Evolutionary conservation across 139 green algal genomes (phyloP).

Genomic region (Chlamydomonas schloesseri): DNA sequence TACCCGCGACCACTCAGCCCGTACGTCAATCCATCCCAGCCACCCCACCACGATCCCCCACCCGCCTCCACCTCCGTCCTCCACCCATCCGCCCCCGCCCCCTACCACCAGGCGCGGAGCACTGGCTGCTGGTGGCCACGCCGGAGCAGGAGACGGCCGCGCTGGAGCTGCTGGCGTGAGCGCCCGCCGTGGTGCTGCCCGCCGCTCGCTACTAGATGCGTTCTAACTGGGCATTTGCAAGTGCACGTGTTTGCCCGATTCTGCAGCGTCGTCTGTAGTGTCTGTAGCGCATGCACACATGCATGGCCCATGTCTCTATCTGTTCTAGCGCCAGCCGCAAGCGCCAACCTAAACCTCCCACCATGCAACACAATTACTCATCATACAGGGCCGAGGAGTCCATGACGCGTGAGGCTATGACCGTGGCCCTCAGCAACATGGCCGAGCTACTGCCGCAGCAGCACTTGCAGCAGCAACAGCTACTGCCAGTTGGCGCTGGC

Average conservation of each 20-base stretch:
- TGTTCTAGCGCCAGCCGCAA: no score
- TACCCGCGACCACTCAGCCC: no score
- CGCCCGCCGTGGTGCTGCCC: no score
- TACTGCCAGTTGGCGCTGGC: no score
- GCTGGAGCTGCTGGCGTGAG: neutral
- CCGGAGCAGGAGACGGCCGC: neutral
- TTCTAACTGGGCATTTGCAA: neutral
- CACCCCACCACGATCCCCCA: no score
- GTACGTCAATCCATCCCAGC: no score
- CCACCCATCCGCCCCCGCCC: neutral
- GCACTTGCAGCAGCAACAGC: neutral
- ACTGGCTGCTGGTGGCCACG: conserved; percentile 15
- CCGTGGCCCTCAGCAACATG: neutral
- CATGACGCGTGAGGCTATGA: neutral
- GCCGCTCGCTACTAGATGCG: no score
- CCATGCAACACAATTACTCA: no score
- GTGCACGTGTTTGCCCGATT: neutral
- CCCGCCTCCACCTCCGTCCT: no score
- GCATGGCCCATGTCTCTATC: neutral
- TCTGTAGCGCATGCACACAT: neutral
- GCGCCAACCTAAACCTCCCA: no score
- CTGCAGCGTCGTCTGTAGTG: no score
- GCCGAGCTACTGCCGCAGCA: neutral
- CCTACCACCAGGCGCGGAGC: neutral
- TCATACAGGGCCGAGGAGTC: neutral